Evolutionary conservation across 2,329 filamentous ascomycete genomes (phyloP), one percentile per base, ranked within the genome.

Genomic region (Xylariaceae sp.): DNA sequence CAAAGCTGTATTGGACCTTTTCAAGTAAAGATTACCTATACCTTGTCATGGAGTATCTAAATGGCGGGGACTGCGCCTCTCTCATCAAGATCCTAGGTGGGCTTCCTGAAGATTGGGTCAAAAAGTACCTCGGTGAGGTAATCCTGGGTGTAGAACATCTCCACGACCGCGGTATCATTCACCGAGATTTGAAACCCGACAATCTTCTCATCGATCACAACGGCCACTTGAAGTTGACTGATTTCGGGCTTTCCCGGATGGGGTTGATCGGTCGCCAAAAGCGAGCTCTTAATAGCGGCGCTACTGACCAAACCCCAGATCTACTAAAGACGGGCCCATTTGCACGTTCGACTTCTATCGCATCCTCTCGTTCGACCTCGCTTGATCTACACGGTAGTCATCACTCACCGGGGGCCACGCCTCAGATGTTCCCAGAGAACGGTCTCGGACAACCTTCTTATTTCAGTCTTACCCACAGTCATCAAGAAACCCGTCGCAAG

Each of bases 11-110:
- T 70, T 98, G 94, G 94, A 98, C 93, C 0, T 98, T 98, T 62
- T 95, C 93, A 4, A 98, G 92, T 75, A 98, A 98, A 63, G 93
- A 98, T 62, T 98, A 96, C 63, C 82, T 98, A 20, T 98, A 97
- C 63, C 76, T 98, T 48, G 93, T 98, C 20, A 98, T 98, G 93
- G 93, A 98, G 64, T 98, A 98, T 67, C 76, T 98, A 47, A 98
- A 97, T 57, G 93, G 93, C 27, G 93, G 93, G 37, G 93, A 98
- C 61, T 98, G 92, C 64, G 93, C 94, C 39, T 95, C 93, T 5
- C 75, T 98, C 42, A 93, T 97, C 70, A 98, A 97, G 64, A 83
- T 95, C 21, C 77, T 98, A 1, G 91, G 91, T 22, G 90, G 88
- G 3, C 75, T 98, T 19, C 87, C 91, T 0, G 94, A 98, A 69